These are phyloP conservation scores for Alternaria alternata DNA, from an alignment of 2,329 filamentous ascomycete species.

Conservation along the genomic window DNA sequence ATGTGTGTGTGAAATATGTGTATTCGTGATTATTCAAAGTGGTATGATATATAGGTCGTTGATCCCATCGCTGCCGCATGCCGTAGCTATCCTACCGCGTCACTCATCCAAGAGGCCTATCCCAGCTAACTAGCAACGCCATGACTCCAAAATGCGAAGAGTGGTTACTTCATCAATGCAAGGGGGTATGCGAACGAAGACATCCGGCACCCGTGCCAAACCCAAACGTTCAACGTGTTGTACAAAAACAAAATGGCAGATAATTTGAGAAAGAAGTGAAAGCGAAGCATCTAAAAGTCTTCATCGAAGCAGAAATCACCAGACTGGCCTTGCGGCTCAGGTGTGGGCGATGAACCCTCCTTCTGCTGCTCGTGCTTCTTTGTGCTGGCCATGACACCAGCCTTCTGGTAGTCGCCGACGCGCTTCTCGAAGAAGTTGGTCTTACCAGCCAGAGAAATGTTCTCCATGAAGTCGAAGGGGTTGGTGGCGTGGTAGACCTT, in stretches of 20 bases:
- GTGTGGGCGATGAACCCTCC: conserved; percentile 54
- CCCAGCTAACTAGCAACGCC: conserved; percentile 17
- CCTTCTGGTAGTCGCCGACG: conserved; percentile 99
- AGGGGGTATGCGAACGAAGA: conserved; percentile 38
- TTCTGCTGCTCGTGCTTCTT: conserved; percentile 70
- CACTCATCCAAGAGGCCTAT: conserved; percentile 22
- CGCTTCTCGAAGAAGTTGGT: conserved; percentile 99
- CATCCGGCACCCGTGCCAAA: conserved; percentile 33
- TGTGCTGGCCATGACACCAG: conserved; percentile 94
- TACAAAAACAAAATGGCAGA: conserved; percentile 34
- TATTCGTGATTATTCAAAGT: conserved; percentile 30
- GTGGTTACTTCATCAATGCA: conserved; percentile 46
- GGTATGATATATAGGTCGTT: conserved; percentile 16
- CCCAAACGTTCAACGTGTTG: conserved; percentile 26
- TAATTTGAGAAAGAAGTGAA: conserved; percentile 25
- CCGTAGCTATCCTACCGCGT: conserved; percentile 17
- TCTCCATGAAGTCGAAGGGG: conserved; percentile 99
- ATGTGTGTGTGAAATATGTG: conserved; percentile 8
- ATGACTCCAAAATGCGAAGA: conserved; percentile 26
- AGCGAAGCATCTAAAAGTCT: conserved; percentile 76
- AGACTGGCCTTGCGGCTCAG: conserved; percentile 55
- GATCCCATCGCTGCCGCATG: conserved; percentile 16
- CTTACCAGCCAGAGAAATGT: conserved; percentile 98
- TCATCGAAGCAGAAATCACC: conserved; percentile 95
- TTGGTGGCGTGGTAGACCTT: conserved; percentile 94